Evolutionary conservation across 345 rosid species (phyloP).

Genomic region (Luvunga scandens): DNA sequence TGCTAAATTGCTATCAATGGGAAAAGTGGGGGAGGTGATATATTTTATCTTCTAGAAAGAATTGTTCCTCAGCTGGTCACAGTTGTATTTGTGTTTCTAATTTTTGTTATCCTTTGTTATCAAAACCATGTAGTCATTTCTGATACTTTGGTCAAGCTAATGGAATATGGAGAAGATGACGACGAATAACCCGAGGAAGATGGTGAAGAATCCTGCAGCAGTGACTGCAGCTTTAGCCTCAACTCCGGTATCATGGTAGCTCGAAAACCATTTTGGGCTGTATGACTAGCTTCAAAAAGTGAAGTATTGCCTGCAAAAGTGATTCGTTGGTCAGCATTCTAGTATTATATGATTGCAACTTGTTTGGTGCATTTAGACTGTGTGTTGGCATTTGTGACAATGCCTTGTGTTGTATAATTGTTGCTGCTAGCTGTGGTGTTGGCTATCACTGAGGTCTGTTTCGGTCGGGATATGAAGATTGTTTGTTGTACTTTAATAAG

Average conservation of each 20-base stretch:
- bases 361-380: neutral
- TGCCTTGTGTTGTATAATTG: neutral
- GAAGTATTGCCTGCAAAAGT: neutral
- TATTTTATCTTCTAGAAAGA: neutral
- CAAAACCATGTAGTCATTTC: slow-evolving; percentile 24
- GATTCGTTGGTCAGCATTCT: neutral
- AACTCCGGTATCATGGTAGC: slow-evolving; percentile 16
- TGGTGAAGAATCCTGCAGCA: slow-evolving; percentile 20
- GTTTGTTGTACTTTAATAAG: neutral
- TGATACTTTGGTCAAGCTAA: slow-evolving; percentile 79
- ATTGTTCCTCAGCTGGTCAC: neutral
- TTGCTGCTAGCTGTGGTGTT: neutral
- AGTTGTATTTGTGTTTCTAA: neutral
- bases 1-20: neutral
- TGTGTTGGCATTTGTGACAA: neutral
- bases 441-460: neutral
- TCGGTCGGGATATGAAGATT: neutral
- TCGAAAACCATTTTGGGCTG: slow-evolving; percentile 71
- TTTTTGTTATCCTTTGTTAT: neutral
- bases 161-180: slow-evolving; percentile 74
- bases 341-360: neutral
- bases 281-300: slow-evolving; percentile 22
- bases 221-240: slow-evolving; percentile 14
- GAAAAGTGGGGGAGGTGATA: neutral
- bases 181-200: slow-evolving; percentile 56